Conservation (phyloP, 345 rosid species). For the Salix caprea region DNA sequence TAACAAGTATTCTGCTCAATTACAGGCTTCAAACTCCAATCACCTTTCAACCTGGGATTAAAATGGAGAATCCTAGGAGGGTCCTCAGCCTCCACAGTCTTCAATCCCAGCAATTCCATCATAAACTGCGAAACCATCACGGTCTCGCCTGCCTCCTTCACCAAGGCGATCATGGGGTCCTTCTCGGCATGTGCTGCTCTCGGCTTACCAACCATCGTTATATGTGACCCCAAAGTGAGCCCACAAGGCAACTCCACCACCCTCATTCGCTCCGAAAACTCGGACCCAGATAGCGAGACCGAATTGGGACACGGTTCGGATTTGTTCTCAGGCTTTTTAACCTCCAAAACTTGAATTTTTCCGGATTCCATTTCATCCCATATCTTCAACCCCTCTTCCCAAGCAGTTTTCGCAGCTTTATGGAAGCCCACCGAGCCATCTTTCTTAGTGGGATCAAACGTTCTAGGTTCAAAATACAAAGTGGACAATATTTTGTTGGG, state of each 20-base stretch:
- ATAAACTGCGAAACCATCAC: slow-evolving; percentile 77
- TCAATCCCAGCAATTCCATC: slow-evolving; percentile 83
- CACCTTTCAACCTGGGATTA: slow-evolving; percentile 87
- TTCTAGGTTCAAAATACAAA: slow-evolving; percentile 48
- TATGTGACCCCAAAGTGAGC: slow-evolving; percentile 76
- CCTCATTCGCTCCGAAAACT: slow-evolving; percentile 43
- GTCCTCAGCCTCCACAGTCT: slow-evolving; percentile 85
- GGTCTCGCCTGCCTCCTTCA: slow-evolving; percentile 40
- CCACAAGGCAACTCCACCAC: slow-evolving; percentile 80
- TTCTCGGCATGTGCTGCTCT: slow-evolving; percentile 53
- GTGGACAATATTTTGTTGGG: slow-evolving; percentile 41
- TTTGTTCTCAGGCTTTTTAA: slow-evolving; percentile 20
- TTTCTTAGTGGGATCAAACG: slow-evolving; percentile 47
- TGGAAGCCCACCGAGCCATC: slow-evolving; percentile 74
- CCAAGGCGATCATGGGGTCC: slow-evolving; percentile 49
- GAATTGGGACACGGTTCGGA: slow-evolving; percentile 64
- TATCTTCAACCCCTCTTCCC: slow-evolving; percentile 63
- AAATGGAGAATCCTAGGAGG: slow-evolving; percentile 92
- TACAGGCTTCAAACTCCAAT: slow-evolving; percentile 79
- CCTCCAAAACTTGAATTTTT: slow-evolving; percentile 12
- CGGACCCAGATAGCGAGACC: slow-evolving; percentile 51
- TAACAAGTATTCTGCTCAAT: slow-evolving; percentile 95
- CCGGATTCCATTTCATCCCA: slow-evolving; percentile 68
- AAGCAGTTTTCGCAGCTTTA: slow-evolving; percentile 65
- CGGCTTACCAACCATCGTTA: slow-evolving; percentile 85